Percentiles rank a stretch among this genome's conserved stretches.
These are phyloP conservation scores for Fusarium vanettenii DNA, from an alignment of 2,329 filamentous ascomycete species.

Conservation along the genomic window DNA sequence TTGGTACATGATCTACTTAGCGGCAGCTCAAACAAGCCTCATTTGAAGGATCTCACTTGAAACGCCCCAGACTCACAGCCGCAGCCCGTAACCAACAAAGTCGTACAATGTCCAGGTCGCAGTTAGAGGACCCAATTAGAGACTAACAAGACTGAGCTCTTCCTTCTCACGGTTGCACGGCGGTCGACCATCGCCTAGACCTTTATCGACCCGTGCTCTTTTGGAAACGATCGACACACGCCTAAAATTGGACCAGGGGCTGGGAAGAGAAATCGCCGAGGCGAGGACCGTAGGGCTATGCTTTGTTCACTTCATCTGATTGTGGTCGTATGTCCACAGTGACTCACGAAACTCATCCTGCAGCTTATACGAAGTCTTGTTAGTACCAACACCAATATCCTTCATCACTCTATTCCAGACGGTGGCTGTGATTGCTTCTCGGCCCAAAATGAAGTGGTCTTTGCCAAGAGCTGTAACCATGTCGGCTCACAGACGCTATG, in stretches of 20 bases:
- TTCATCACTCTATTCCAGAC: not conserved
- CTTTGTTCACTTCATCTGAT: not conserved
- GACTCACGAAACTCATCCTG: not conserved
- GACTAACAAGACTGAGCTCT: slow-evolving; percentile 4
- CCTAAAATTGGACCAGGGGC: slow-evolving; percentile 26
- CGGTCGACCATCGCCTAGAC: slow-evolving; percentile 6
- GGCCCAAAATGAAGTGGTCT: not conserved
- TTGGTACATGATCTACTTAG: not conserved
- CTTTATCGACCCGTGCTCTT: slow-evolving; percentile 10
- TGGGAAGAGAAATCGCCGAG: slow-evolving; percentile 31
- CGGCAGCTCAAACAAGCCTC: not conserved
- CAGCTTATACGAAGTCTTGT: not conserved
- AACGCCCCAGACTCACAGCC: slow-evolving; percentile 7
- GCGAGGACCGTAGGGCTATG: slow-evolving; percentile 20
- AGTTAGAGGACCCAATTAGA: not conserved
- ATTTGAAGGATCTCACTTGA: slow-evolving; percentile 4
- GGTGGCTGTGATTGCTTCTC: not conserved
- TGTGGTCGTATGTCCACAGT: not conserved
- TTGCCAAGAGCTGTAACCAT: slow-evolving; percentile 2
- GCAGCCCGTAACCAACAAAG: not conserved
- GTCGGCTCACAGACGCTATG: not conserved
- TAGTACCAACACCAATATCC: not conserved
- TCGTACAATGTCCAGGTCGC: not conserved
- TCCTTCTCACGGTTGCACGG: slow-evolving; percentile 5
- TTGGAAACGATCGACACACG: slow-evolving; percentile 20